Evolutionary conservation across 1,284 basidiomycete species (phyloP).

Genomic region (Ceraceosorus guamensis): DNA sequence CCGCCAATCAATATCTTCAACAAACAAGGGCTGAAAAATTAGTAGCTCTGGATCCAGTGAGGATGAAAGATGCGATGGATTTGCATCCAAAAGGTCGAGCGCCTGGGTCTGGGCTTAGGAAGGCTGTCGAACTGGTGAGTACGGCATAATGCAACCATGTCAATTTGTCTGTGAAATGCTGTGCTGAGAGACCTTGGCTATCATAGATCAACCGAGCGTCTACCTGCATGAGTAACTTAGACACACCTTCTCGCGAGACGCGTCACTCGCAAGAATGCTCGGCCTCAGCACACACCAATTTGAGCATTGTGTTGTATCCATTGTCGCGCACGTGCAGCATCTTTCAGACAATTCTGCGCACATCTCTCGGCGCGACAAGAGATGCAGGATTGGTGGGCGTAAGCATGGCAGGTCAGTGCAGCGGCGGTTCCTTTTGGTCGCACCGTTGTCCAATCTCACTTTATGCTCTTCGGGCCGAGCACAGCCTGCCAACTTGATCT

Average conservation of each 20-base stretch:
- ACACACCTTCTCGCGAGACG: not conserved
- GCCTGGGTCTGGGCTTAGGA: constrained; percentile 4
- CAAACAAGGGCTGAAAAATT: no score
- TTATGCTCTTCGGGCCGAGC: not conserved
- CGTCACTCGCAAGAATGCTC: not conserved
- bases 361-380: no score
- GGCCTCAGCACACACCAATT: not conserved
- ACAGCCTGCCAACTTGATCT: constrained; percentile 49
- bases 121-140: constrained; percentile 16
- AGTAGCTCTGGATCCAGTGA: constrained; percentile 20
- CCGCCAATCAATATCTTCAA: constrained; percentile 17
- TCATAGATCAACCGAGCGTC: constrained; percentile 5
- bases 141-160: not conserved
- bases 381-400: no score
- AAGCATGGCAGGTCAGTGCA: no score
- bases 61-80: constrained; percentile 32
- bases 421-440: not conserved
- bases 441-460: not conserved
- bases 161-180: not conserved
- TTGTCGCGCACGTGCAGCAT: no score
- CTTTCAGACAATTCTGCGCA: no score
- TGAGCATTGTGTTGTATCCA: no score
- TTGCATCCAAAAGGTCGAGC: not conserved
- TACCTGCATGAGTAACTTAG: not conserved
- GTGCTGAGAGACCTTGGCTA: not conserved